These are phyloP conservation scores for Aspergillus costaricaensis DNA, from an alignment of 2,329 filamentous ascomycete species.

Conservation along the genomic window DNA sequence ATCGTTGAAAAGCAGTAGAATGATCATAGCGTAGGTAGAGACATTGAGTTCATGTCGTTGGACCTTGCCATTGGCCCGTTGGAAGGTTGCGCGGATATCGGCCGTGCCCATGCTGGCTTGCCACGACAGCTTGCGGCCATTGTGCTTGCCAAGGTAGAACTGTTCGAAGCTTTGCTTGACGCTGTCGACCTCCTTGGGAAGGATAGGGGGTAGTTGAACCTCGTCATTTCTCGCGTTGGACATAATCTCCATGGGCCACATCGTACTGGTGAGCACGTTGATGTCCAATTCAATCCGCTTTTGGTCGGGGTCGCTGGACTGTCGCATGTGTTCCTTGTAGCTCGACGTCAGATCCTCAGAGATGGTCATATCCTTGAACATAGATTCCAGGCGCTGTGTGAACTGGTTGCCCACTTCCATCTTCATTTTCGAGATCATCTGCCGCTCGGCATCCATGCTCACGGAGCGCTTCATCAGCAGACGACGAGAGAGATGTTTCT, in stretches of 20 bases:
- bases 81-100: conserved; percentile 81
- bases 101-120: conserved; percentile 74
- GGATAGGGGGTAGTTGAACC: conserved; percentile 60
- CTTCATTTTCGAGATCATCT: conserved; percentile 97
- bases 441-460: conserved; percentile 88
- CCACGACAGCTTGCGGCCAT: conserved; percentile 87
- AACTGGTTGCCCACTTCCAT: conserved; percentile 93
- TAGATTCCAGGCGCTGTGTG: conserved; percentile 88
- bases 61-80: conserved; percentile 68
- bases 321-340: conserved; percentile 71
- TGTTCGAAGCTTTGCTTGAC: conserved; percentile 83
- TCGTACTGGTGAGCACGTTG: conserved; percentile 86
- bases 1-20: conserved; percentile 87
- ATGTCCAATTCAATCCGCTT: conserved; percentile 77
- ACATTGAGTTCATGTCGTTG: conserved; percentile 87
- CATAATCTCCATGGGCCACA: conserved; percentile 92
- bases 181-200: conserved; percentile 70
- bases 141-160: conserved; percentile 85
- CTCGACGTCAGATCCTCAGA: conserved; percentile 78
- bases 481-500: conserved; percentile 88
- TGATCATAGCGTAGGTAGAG: conserved; percentile 87
- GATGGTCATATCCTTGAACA: conserved; percentile 95
- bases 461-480: conserved; percentile 86
- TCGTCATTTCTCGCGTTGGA: conserved; percentile 57
- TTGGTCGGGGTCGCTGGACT: conserved; percentile 56